Conservation (phyloP, 257 asterid species). For the Gentiana macrophylla region DNA sequence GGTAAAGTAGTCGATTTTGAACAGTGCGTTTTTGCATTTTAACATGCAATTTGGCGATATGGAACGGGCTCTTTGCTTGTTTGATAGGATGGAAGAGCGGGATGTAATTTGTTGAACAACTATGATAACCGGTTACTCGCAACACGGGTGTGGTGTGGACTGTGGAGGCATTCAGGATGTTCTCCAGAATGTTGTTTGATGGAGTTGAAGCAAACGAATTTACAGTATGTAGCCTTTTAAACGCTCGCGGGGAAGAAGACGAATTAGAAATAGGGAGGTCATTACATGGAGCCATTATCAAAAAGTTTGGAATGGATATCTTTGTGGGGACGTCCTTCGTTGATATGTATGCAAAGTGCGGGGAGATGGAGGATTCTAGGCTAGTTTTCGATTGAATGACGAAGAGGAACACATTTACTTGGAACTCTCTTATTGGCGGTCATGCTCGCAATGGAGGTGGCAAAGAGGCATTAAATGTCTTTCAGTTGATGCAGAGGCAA, state of each 20-base stretch:
- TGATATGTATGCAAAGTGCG: conserved; percentile 80
- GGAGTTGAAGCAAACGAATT: conserved; percentile 71
- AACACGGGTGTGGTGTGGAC: conserved; percentile 40
- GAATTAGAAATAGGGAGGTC: conserved; percentile 60
- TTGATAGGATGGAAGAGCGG: conserved; percentile 37
- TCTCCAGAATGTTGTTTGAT: conserved; percentile 48
- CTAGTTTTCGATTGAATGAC: conserved; percentile 57
- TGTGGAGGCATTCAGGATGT: conserved; percentile 40
- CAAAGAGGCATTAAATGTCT: conserved; percentile 47
- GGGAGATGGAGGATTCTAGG: conserved; percentile 46
- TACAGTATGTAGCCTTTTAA: conserved; percentile 59
- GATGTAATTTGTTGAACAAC: conserved; percentile 87
- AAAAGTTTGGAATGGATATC: conserved; percentile 53
- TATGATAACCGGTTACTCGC: conserved; percentile 77
- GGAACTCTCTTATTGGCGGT: conserved; percentile 79
- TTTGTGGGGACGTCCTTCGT: conserved; percentile 59
- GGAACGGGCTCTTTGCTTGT: conserved; percentile 41
- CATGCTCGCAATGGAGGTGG: conserved; percentile 75
- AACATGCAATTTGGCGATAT: conserved; percentile 61
- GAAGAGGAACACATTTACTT: conserved; percentile 52
- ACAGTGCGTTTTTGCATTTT: conserved; percentile 52
- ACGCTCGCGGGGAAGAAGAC: conserved; percentile 65
- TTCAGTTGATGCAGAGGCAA: conserved; percentile 53
- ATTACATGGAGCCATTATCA: conserved; percentile 51
- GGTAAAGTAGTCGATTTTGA: conserved; percentile 32